These are phyloP conservation scores for Russula brevipes DNA, from an alignment of 768 basidiomycete genomes.

Conservation along the genomic window DNA sequence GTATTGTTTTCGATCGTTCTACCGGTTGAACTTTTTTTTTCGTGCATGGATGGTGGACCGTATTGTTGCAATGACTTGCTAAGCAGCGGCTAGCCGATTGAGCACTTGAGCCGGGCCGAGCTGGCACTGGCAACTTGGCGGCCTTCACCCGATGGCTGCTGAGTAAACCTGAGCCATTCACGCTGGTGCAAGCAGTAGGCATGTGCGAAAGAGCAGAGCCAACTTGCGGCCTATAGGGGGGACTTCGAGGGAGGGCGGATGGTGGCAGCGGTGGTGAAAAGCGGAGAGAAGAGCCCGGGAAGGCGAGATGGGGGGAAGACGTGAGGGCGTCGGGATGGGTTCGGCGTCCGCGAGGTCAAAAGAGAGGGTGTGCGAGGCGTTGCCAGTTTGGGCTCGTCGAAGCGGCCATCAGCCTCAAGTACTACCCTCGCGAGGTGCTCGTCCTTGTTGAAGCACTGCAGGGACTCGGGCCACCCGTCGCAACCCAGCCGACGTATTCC, in stretches of 20 bases:
- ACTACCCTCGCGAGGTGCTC: conserved; percentile 60
- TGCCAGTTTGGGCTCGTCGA: conserved; percentile 69
- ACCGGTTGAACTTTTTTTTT: no score
- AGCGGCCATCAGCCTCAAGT: conserved; percentile 67
- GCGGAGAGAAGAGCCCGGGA: conserved; percentile 28
- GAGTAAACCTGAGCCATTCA: no score
- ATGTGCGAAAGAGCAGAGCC: no score
- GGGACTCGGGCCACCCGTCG: conserved; percentile 73
- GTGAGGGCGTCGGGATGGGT: conserved; percentile 40
- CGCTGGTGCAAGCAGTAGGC: no score
- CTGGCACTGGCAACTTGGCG: no score
- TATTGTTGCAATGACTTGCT: no score
- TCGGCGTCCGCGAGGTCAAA: conserved; percentile 32
- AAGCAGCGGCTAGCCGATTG: no score
- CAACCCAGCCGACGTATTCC: conserved; percentile 86
- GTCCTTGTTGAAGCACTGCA: conserved; percentile 66
- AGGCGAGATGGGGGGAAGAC: conserved; percentile 34
- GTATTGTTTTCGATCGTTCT: no score
- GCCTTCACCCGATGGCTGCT: no score
- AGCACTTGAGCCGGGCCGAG: no score
- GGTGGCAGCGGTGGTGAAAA: conserved; percentile 25
- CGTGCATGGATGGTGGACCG: no score
- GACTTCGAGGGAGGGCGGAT: conserved; percentile 25
- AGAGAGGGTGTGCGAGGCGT: conserved; percentile 29
- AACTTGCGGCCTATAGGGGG: no score